phyloP scores from a whole-genome alignment of 257 asterid species.

The Prunella vulgaris region DNA sequence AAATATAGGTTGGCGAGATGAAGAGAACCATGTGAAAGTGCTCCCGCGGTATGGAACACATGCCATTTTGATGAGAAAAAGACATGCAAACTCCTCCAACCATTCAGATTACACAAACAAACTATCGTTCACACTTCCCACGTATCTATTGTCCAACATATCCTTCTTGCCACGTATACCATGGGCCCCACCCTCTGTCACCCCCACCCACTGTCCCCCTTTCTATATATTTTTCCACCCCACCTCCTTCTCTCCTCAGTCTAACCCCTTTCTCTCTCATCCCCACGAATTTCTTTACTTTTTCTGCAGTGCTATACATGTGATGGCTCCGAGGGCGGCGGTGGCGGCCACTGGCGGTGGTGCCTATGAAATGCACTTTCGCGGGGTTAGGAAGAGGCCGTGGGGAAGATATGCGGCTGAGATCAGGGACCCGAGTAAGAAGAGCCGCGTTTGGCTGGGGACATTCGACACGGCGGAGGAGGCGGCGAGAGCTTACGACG shows the following conservation, averaged over 20 bases:
- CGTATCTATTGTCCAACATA: slow-evolving; percentile 18
- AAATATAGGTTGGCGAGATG: too few species aligned
- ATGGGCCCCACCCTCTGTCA: not conserved
- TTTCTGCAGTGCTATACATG: too few species aligned
- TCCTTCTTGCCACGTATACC: slow-evolving; percentile 21
- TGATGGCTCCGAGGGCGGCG: slow-evolving; percentile 32
- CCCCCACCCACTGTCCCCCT: not conserved
- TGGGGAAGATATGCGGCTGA: slow-evolving; percentile 70
- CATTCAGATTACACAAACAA: not conserved
- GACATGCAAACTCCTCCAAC: not conserved
- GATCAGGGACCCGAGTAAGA: slow-evolving; percentile 55
- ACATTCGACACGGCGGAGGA: slow-evolving; percentile 63
- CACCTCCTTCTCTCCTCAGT: not conserved
- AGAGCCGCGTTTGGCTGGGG: slow-evolving; percentile 59
- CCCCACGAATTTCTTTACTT: too few species aligned
- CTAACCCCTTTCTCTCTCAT: not conserved
- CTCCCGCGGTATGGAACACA: slow-evolving; percentile 15
- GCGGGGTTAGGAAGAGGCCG: slow-evolving; percentile 59
- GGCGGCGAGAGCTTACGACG: slow-evolving; percentile 62
- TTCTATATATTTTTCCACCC: slow-evolving; percentile 12
- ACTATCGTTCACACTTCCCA: slow-evolving; percentile 18
- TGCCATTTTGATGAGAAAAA: not conserved
- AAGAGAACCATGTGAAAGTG: not conserved
- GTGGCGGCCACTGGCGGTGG: not conserved
- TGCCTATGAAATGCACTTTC: slow-evolving; percentile 30